These are phyloP conservation scores for Byssothecium circinans DNA, from an alignment of 2,329 filamentous ascomycete genomes.

Conservation along the genomic window DNA sequence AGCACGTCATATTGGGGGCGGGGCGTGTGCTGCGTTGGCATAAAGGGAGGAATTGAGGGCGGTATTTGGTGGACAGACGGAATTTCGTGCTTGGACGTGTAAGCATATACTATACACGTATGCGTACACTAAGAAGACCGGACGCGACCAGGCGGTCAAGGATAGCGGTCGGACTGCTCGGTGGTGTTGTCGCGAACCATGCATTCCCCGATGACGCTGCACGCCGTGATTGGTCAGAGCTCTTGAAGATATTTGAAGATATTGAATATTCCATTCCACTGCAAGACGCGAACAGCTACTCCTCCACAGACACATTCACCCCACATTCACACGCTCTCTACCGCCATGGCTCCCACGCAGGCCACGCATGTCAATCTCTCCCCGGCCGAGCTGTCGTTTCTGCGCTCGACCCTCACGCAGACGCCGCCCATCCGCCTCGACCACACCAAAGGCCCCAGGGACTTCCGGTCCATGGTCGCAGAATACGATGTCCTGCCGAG, in stretches of 20 bases:
- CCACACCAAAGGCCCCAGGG: conserved; percentile 59
- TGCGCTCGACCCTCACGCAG: conserved; percentile 82
- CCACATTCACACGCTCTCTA: conserved; percentile 10
- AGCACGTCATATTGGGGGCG: conserved; percentile 11
- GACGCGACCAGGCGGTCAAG: conserved; percentile 1
- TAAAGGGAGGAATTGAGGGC: neutral
- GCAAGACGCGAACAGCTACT: conserved; percentile 7
- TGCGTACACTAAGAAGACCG: neutral
- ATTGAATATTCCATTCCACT: no score
- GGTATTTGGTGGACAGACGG: no score
- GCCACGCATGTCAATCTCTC: conserved; percentile 72
- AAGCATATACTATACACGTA: no score
- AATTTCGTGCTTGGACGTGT: no score
- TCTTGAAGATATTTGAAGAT: neutral
- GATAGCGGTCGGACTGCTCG: conserved; percentile 23
- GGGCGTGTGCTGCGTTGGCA: neutral
- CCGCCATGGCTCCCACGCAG: conserved; percentile 38
- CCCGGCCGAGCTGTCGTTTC: conserved; percentile 93
- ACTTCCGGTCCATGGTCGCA: conserved; percentile 88
- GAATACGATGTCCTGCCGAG: conserved; percentile 88
- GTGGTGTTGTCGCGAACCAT: conserved; percentile 29
- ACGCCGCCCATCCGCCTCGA: conserved; percentile 86
- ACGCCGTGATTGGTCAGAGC: conserved; percentile 26
- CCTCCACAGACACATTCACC: conserved; percentile 10
- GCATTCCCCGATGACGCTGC: conserved; percentile 21